Base-by-base conservation (phyloP, 345 rosid species). In the Erysimum cheiranthoides region DNA sequence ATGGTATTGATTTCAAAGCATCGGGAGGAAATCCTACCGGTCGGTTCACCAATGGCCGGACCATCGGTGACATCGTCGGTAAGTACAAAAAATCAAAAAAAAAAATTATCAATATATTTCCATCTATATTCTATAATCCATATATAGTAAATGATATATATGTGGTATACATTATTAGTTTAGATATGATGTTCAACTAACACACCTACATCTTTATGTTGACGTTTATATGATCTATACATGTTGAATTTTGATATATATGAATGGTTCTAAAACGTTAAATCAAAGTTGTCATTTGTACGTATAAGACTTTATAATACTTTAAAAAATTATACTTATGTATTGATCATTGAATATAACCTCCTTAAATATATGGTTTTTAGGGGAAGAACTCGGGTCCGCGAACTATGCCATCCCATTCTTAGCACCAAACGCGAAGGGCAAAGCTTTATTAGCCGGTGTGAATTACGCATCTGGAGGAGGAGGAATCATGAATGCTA, bases 391-490 rank as follows among this genome's bases (percentile, higher is more conserved):
- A 76, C 68, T 66, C 71, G 78, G 92, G 80, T 40, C 68, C 51
- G 16, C 13, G 9, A 68, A 70, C 54, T 85, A 81, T 4, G 80
- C 90, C 11, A 88, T 91, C 30, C 98, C 98, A 21, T 91, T 82
- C 78, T 77, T 93, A 77, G 91, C 90, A 77, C 98, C 96, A 4
- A 81, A 87, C 7, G 86, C 97, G 0, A 72, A 8, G 0, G 89
- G 96, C 10, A 21, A 83, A 6, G 76, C 71, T 36, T n/a, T 88
- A 69, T 66, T 88, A 59, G 75, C 63, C 25, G 97, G 97, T 16
- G 93, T 93, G 21, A 93, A 93, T 47, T 93, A 88, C 59, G 98
- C 96, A 30, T 93, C 98, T 0, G 91, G 93, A 10, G 97, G 88
- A 54, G 87, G 88, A 12, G 98, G 98, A 39, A 93, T 89, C 72